These are phyloP conservation scores for Leptographium radiaticola DNA, from an alignment of 2,329 filamentous ascomycete genomes.

Conservation along the genomic window DNA sequence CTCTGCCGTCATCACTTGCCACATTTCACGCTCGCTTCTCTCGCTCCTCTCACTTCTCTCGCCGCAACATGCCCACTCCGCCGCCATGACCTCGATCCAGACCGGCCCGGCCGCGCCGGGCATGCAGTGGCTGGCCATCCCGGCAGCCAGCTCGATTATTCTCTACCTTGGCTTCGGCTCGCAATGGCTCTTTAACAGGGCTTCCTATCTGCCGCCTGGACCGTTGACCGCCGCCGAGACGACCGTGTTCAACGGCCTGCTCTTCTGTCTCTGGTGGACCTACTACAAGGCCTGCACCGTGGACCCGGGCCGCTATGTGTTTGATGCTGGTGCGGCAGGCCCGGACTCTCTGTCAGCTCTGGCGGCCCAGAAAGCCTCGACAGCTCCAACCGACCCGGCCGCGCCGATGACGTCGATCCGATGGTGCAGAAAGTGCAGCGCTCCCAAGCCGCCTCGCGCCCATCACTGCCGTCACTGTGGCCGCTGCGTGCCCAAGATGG, in stretches of 20 bases:
- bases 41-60: not conserved
- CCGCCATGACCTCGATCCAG: conserved; percentile 11
- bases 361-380: not conserved
- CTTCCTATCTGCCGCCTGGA: conserved; percentile 44
- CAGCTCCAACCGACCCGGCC: conserved; percentile 1
- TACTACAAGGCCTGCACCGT: conserved; percentile 51
- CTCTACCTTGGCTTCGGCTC: conserved; percentile 58
- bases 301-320: conserved; percentile 42
- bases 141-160: conserved; percentile 52
- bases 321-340: conserved; percentile 12
- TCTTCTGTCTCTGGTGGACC: conserved; percentile 52
- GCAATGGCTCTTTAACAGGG: conserved; percentile 54
- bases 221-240: conserved; percentile 45
- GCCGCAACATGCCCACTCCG: not conserved
- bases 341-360: too few species aligned
- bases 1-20: too few species aligned
- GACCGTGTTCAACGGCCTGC: conserved; percentile 51
- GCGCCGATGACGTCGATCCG: conserved; percentile 15
- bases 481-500: conserved; percentile 68
- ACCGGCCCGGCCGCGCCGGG: conserved; percentile 26
- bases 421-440: conserved; percentile 68
- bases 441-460: conserved; percentile 61
- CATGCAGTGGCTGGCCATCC: conserved; percentile 51
- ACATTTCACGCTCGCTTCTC: not conserved
- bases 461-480: conserved; percentile 72